These are phyloP conservation scores for Orbilia brochopaga DNA, from an alignment of 2,329 filamentous ascomycete genomes.

Conservation along the genomic window DNA sequence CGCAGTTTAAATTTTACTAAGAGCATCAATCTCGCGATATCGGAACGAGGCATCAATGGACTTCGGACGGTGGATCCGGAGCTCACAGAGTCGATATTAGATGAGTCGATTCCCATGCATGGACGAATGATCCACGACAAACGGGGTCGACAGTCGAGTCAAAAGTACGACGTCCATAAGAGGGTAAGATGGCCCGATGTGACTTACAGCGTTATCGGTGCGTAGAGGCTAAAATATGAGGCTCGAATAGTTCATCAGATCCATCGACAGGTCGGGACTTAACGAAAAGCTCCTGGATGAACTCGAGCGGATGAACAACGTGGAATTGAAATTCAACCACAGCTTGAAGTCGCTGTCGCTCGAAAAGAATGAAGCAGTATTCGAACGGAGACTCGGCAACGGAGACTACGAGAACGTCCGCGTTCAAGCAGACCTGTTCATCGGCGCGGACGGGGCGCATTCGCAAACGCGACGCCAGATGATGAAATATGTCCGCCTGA, in stretches of 20 bases:
- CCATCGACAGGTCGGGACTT: slow-evolving; percentile 80
- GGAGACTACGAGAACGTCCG: slow-evolving; percentile 60
- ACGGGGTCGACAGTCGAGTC: slow-evolving; percentile 68
- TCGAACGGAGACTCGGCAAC: slow-evolving; percentile 64
- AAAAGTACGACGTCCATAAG: slow-evolving; percentile 88
- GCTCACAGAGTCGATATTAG: slow-evolving; percentile 72
- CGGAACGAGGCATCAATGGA: slow-evolving; percentile 89
- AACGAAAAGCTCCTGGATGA: slow-evolving; percentile 85
- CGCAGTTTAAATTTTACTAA: slow-evolving; percentile 92
- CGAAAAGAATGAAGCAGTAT: slow-evolving; percentile 78
- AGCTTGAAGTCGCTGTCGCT: slow-evolving; percentile 93
- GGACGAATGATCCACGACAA: slow-evolving; percentile 92
- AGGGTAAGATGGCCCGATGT: slow-evolving; percentile 64
- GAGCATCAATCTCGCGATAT: slow-evolving; percentile 96
- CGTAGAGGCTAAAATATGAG: not conserved
- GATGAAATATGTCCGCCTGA: slow-evolving; percentile 89
- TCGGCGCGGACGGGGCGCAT: slow-evolving; percentile 94
- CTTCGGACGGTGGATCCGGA: slow-evolving; percentile 68
- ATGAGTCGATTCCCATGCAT: slow-evolving; percentile 85
- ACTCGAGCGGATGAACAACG: slow-evolving; percentile 82
- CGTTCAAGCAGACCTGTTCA: slow-evolving; percentile 86
- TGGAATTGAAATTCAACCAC: slow-evolving; percentile 89
- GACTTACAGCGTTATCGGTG: slow-evolving; percentile 52
- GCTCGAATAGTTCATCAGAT: slow-evolving; percentile 72
- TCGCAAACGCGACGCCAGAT: slow-evolving; percentile 88